Evolutionary conservation across 306 rosid species (phyloP).

Genomic region (Fragaria ananassa): DNA sequence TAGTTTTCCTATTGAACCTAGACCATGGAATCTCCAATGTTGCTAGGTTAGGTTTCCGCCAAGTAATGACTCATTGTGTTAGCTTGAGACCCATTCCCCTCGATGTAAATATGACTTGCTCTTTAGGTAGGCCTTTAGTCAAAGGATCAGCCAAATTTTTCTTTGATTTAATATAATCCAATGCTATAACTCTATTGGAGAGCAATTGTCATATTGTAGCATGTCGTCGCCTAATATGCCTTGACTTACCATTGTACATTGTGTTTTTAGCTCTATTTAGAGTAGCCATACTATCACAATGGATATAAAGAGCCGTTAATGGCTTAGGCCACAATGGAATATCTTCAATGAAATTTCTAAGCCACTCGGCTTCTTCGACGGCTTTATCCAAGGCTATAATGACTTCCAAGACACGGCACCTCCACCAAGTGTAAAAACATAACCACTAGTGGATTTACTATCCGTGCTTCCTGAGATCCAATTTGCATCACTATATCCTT

Average conservation of each 20-base stretch:
- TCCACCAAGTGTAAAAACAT: background rate
- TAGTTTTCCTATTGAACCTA: no score
- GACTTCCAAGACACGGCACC: background rate
- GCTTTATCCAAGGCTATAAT: no score
- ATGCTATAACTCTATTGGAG: background rate
- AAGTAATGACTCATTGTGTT: background rate
- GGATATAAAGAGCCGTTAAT: no score
- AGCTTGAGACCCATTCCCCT: background rate
- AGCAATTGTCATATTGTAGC: background rate
- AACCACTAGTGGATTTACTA: background rate
- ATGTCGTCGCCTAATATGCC: background rate
- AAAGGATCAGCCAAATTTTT: background rate
- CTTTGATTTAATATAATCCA: background rate
- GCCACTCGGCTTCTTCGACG: no score
- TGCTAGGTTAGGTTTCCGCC: no score
- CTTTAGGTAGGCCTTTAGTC: background rate
- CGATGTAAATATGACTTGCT: background rate
- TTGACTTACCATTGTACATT: background rate
- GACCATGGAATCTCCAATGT: no score
- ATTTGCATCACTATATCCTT: constrained; percentile 7
- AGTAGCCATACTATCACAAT: no score
- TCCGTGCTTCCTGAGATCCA: background rate
- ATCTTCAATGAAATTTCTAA: no score
- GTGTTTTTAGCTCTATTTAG: no score
- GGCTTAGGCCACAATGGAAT: no score